Conservation (phyloP, 176 grass and related monocot species). For the Phoenix dactylifera region DNA sequence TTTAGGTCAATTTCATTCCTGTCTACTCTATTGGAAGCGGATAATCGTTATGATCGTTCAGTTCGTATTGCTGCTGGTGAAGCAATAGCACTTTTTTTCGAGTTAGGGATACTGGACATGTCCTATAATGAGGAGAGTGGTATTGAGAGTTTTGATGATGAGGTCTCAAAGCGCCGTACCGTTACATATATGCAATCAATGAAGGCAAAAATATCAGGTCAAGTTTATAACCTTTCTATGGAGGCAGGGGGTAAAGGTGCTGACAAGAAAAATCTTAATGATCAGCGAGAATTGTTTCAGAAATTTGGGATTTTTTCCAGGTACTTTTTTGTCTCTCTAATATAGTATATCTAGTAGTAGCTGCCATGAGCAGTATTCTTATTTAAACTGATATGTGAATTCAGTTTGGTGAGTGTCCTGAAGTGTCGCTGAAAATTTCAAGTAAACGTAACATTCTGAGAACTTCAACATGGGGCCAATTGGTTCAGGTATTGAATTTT, state of each 20-base stretch:
- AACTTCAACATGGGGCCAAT: constrained; percentile 80
- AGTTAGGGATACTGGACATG: constrained; percentile 72
- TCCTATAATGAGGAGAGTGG: constrained; percentile 29
- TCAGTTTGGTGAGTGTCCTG: constrained; percentile 56
- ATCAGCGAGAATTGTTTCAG: constrained; percentile 86
- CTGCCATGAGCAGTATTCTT: too few species aligned
- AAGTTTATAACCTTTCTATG: constrained; percentile 50
- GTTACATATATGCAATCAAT: constrained; percentile 75
- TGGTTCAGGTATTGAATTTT: constrained; percentile 53
- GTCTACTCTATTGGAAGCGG: constrained; percentile 62
- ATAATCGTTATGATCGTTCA: constrained; percentile 74
- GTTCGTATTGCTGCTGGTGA: constrained; percentile 96
- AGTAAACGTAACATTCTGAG: constrained; percentile 55
- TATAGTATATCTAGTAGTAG: neutral
- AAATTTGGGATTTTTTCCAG: constrained; percentile 79
- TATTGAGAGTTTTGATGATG: constrained; percentile 28
- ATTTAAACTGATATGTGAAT: constrained; percentile 1
- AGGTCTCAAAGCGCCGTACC: constrained; percentile 46
- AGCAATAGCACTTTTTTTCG: constrained; percentile 78
- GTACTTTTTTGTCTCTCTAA: constrained; percentile 22
- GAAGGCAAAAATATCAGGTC: constrained; percentile 73
- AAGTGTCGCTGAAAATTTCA: constrained; percentile 68
- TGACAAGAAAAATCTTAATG: constrained; percentile 95
- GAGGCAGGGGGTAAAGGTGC: constrained; percentile 89
- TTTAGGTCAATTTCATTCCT: constrained; percentile 61